Base-by-base conservation (phyloP, 2,329 filamentous ascomycete species). In the Penicillium vulpinum region DNA sequence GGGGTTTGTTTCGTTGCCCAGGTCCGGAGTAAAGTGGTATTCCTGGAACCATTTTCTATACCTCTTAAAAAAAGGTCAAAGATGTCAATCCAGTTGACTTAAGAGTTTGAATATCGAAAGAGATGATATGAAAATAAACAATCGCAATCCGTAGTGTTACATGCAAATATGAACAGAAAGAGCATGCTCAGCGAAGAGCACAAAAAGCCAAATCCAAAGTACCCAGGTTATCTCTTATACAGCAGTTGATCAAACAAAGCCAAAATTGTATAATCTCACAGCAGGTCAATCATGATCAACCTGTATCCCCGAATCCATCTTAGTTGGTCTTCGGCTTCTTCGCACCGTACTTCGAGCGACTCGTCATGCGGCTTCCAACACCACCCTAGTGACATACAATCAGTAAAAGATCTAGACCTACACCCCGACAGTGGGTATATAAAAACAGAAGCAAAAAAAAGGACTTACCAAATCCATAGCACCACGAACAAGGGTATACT, bases 321-420 rank as follows among this genome's bases (percentile, higher is more conserved):
- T 71, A 81, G 22, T 88, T 87, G 75, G 87, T 87, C 88, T 97
- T 97, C 0, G 94, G 93, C 81, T 97, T 97, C 87, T 99, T 99
- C 48, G 94, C 96, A 59, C 94, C 94, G 73, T 96, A 99, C 79
- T 99, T 99, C 70, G 92, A 97, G 70, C 94, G 84, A 75, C 90
- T 91, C 22, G 88, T 90, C 70, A 89, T 84, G 66, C 94, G 84
- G 74, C 87, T 94, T 22, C 87, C 88, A 63, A 99, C 94, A 81
- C 94, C 94, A 71, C 91, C 91, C 93, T 97, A 13, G 45, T 22
- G 51, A 21, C 57, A 66, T 50, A 56, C 5, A 52, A 46, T 76
- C 64, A 75, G 70, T 61, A 53, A 38, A 33, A 38, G n/a, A 16
- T 8, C 39, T 4, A 35, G 5, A 22, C 16, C 11, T 39, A 36